Conservation (phyloP, 768 basidiomycete genomes). For the Macrolepiota fuliginosa region DNA sequence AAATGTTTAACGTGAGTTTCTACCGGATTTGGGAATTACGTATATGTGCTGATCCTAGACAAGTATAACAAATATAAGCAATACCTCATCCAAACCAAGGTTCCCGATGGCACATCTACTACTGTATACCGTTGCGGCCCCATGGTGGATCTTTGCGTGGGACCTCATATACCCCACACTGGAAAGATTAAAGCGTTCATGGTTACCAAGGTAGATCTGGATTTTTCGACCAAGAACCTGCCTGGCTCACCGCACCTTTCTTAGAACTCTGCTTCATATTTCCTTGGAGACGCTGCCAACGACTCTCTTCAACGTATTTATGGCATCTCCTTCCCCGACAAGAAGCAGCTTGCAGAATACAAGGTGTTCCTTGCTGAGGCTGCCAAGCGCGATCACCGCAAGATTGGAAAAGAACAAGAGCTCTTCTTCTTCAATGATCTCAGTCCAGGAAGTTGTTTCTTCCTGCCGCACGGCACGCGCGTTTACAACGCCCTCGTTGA, state of each 20-base stretch:
- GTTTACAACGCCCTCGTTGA: conserved; percentile 95
- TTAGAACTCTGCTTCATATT: conserved; percentile 96
- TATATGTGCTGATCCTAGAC: conserved; percentile 7
- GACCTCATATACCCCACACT: conserved; percentile 97
- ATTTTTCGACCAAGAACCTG: background rate
- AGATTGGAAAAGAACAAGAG: conserved; percentile 97
- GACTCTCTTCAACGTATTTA: conserved; percentile 96
- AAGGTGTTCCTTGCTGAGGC: conserved; percentile 96
- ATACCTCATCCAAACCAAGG: conserved; percentile 92
- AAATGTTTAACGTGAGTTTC: conserved; percentile 87
- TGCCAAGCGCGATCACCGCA: conserved; percentile 95
- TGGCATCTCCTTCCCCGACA: conserved; percentile 98
- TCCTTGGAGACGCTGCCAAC: conserved; percentile 90
- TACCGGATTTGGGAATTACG: background rate
- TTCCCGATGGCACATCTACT: conserved; percentile 93
- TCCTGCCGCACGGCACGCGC: conserved; percentile 94
- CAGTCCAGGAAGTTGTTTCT: conserved; percentile 94
- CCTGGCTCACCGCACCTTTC: background rate
- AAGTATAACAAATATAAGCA: conserved; percentile 99
- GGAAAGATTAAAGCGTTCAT: conserved; percentile 97
- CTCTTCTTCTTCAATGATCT: conserved; percentile 98
- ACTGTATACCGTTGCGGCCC: conserved; percentile 99
- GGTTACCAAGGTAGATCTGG: conserved; percentile 76
- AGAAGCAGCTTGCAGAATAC: conserved; percentile 92
- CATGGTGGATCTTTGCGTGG: conserved; percentile 96